Evolutionary conservation across 2,329 filamentous ascomycete species (phyloP).

Genomic region (Ophiostoma australiae): DNA sequence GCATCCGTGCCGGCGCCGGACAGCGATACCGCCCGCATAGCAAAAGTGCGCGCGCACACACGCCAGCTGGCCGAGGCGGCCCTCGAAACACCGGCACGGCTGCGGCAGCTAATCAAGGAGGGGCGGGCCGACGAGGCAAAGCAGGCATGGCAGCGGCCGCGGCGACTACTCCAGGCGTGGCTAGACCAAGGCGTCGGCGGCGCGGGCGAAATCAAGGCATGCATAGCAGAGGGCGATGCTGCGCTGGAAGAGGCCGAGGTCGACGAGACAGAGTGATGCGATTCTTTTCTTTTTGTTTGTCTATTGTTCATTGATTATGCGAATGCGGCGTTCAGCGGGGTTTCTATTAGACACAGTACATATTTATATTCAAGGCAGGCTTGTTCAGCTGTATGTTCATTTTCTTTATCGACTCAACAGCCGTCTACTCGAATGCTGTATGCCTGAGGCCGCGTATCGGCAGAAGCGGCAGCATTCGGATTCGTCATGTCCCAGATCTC

Average conservation of each 20-base stretch:
- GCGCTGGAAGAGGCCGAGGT: constrained; percentile 30
- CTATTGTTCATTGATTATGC: background rate
- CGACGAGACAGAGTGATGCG: background rate
- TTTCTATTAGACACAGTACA: background rate
- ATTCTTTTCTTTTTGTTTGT: background rate
- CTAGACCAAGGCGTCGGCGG: constrained; percentile 52
- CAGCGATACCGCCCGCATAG: constrained; percentile 36
- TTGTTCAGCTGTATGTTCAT: background rate
- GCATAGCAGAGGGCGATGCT: constrained; percentile 52
- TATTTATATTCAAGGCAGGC: background rate
- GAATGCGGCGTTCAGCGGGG: background rate
- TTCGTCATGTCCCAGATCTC: constrained; percentile 56
- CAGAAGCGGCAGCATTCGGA: background rate
- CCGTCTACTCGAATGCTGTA: constrained; percentile 3
- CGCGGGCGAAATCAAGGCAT: constrained; percentile 45
- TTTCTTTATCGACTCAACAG: background rate
- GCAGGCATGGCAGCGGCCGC: constrained; percentile 51
- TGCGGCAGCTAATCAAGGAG: constrained; percentile 54
- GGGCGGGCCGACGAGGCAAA: constrained; percentile 59
- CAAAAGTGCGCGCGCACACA: constrained; percentile 39
- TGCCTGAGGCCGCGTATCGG: background rate
- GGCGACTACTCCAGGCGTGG: constrained; percentile 50
- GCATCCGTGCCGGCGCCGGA: constrained; percentile 45
- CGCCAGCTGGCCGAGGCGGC: constrained; percentile 59
- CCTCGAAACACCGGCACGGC: constrained; percentile 54